Evolutionary conservation across 257 asterid genomes (phyloP), one percentile per base, ranked within the genome.

Genomic region (Anisodus tanguticus): DNA sequence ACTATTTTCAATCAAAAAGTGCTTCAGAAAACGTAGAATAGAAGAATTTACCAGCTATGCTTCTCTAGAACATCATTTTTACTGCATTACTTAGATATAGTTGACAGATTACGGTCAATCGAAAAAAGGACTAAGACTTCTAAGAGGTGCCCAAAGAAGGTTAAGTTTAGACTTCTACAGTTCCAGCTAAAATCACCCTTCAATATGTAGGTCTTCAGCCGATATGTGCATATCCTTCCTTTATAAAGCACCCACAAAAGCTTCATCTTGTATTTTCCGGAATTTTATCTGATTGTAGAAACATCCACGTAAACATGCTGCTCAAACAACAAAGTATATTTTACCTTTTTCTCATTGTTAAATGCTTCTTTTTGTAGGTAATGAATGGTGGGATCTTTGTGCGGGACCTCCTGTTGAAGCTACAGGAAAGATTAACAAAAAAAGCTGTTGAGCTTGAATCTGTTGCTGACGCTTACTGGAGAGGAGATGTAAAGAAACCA

Each of bases 331-430:
- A 53, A 8, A 31, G 15, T 53, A 26, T 54, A 13, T 31, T 3
- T 77, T 13, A 0, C 26, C 49, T 31, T 53, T 69, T 77, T 53
- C 64, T 77, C 82, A 51, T 53, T 9, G 5, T 74, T 43, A 77
- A 53, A 77, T 77, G 49, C 9, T 26, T 26, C 35, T 78, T 84
- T 79, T 84, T 79, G 49, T 63, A 95, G 99, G 98, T 80, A 82
- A 90, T 86, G 97, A 96, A 88, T 96, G 99, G 99, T 96, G 99
- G 99, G 98, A 94, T 90, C 98, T 96, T 87, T 96, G 99, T 92
- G 99, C 98, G 78, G 99, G 99, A 74, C 98, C 98, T 84, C 99
- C 94, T 91, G 98, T 96, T 83, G 99, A 96, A 89, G 88, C 97
- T 86, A 96, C 99, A 72, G 99, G 98, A 71, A 87, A 91, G 72